Conservation (phyloP, 306 rosid genomes). For the Boehmeria nivea region DNA sequence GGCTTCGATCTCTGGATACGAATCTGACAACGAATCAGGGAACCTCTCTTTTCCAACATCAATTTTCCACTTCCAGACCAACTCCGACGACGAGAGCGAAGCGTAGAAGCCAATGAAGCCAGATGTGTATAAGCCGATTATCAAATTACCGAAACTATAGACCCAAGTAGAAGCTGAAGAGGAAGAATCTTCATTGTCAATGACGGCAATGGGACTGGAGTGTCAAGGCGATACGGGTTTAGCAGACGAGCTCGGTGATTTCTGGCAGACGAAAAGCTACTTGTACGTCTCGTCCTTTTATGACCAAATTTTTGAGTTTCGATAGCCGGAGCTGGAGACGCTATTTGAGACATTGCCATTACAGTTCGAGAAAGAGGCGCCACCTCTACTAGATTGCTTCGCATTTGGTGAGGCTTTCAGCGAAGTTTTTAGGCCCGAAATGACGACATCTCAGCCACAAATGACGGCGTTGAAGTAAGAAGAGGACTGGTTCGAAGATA, state of each 20-base stretch:
- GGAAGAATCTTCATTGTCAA: not conserved
- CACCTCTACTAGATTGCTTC: conserved; percentile 19
- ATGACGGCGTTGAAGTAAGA: conserved; percentile 39
- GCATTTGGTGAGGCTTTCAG: conserved; percentile 30
- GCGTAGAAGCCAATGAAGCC: conserved; percentile 2
- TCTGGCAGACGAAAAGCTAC: conserved; percentile 10
- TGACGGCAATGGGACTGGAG: conserved; percentile 15
- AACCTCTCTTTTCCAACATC: conserved; percentile 70
- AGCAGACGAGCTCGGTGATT: conserved; percentile 26
- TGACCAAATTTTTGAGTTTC: conserved; percentile 42
- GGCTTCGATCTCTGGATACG: conserved; percentile 49
- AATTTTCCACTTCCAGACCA: conserved; percentile 57
- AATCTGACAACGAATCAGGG: conserved; percentile 57
- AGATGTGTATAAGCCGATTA: not conserved
- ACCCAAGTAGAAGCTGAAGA: not conserved
- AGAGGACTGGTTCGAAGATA: conserved; percentile 78
- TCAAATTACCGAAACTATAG: not conserved
- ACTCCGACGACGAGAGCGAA: conserved; percentile 27
- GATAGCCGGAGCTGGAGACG: conserved; percentile 27
- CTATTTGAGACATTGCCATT: conserved; percentile 19
- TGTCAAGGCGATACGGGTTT: conserved; percentile 33
- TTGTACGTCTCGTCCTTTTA: conserved; percentile 34
- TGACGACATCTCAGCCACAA: no score
- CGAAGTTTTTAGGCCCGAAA: conserved; percentile 19
- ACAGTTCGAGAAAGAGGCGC: not conserved